Evolutionary conservation across 1,139 yeast genomes (phyloP), one percentile per base, ranked within the genome.

Genomic region (Yamadazyma dendronema): DNA sequence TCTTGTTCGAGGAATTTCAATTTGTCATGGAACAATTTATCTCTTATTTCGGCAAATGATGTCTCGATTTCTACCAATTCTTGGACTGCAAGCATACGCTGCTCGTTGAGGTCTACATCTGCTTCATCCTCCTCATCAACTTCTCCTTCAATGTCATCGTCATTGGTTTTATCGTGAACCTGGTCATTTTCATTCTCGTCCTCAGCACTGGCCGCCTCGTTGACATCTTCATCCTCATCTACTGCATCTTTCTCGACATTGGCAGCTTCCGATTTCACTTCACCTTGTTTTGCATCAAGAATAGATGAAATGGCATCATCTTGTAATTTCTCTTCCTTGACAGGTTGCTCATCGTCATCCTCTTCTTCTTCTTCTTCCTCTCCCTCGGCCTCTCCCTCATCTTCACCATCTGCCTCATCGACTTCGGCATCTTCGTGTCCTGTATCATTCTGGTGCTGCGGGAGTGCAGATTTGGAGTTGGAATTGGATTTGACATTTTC

Each of bases 1-100:
- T 92, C 97, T 32, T 85, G 83, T 50, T 86, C 88, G 44, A 85
- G 72, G 43, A 86, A 75, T 34, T 76, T 70, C 57, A 89, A 67
- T 57, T 87, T 89, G 57, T 83, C 87, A 43, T 81, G 84, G 53
- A 79, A 84, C 30, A 84, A 62, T 56, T 76, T 75, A 58, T 92
- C 97, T 46, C 96, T 78, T 42, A 90, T 68, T 46, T 77, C 73
- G 3, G 97, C 97, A 69, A 90, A 92, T 39, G 83, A 83, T 31
- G 82, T 69, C 56, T 92, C 98, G 42, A 92, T 87, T 17, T 76
- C 77, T 2, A 89, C 83, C 37, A 92, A 74, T 37, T 74, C 81
- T 35, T 75, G 72, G 32, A 87, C 67, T 2, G 95, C 95, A 21
- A 77, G 75, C 40, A 77, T 70, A 39, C 86, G 62, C 44, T 71